These are phyloP conservation scores for Pistacia atlantica DNA, from an alignment of 345 rosid species.

Conservation along the genomic window DNA sequence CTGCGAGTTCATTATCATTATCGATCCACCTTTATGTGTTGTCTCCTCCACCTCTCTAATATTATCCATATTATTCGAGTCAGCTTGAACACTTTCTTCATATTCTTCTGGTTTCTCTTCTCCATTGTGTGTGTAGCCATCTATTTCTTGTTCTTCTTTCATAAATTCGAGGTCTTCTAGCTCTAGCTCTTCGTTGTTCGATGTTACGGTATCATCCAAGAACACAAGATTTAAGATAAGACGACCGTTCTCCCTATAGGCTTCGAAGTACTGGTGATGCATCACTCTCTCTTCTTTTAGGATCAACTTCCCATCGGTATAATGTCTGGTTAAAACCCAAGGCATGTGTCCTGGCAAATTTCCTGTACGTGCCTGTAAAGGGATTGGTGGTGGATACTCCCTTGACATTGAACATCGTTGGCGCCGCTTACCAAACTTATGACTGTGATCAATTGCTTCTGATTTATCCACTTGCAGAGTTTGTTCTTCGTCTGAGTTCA, in stretches of 20 bases:
- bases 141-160: slow-evolving; percentile 11
- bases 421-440: neutral
- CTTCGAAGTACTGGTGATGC: slow-evolving; percentile 49
- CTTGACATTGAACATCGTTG: neutral
- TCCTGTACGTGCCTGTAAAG: slow-evolving; percentile 42
- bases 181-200: slow-evolving; percentile 1
- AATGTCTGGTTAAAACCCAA: slow-evolving; percentile 42
- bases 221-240: slow-evolving; percentile 43
- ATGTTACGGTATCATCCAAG: slow-evolving; percentile 29
- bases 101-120: slow-evolving; percentile 15
- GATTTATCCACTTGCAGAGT: neutral
- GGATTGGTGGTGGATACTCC: slow-evolving; percentile 52
- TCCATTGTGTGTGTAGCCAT: neutral
- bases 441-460: neutral
- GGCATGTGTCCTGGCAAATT: slow-evolving; percentile 43
- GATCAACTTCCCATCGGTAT: slow-evolving; percentile 46
- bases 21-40: neutral
- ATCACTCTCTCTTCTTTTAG: slow-evolving; percentile 45
- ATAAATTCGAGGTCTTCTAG: slow-evolving; percentile 8
- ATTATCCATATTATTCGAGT: neutral
- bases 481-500: slow-evolving; percentile 5
- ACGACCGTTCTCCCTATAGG: slow-evolving; percentile 41
- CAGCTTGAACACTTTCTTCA: slow-evolving; percentile 14
- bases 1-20: neutral
- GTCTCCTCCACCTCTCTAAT: neutral